phyloP scores from a whole-genome alignment of 805 yeast genomes.

The Metschnikowia lunata region DNA sequence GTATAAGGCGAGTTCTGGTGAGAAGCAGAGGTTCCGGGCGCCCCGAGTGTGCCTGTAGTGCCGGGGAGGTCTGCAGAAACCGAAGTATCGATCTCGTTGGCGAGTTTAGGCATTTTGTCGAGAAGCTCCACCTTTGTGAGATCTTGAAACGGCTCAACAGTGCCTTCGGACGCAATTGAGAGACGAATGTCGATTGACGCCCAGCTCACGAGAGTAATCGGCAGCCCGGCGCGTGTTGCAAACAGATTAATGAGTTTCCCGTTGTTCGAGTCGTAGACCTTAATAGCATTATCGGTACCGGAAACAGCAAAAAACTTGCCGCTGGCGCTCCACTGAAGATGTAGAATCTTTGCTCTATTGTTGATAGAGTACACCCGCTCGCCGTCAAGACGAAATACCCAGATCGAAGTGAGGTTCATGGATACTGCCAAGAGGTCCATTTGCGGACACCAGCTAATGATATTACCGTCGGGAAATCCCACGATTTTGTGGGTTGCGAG shows the following conservation, averaged over 20 bases:
- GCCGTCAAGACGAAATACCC: conserved; percentile 53
- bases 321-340: conserved; percentile 29
- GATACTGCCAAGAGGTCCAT: conserved; percentile 51
- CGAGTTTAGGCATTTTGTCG: conserved; percentile 33
- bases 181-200: conserved; percentile 6
- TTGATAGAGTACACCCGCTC: conserved; percentile 48
- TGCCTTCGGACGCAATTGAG: conserved; percentile 2
- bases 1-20: conserved; percentile 4
- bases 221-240: conserved; percentile 15
- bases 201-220: conserved; percentile 19
- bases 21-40: not conserved
- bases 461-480: conserved; percentile 34
- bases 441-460: conserved; percentile 47
- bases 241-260: conserved; percentile 37
- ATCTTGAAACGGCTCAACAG: conserved; percentile 14
- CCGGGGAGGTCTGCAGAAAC: not conserved
- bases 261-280: conserved; percentile 43
- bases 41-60: too few species aligned
- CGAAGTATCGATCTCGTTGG: conserved; percentile 11
- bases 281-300: conserved; percentile 40
- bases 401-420: conserved; percentile 44
- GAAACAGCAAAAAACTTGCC: conserved; percentile 42
- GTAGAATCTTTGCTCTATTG: conserved; percentile 29
- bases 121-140: conserved; percentile 27
- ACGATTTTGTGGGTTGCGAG: conserved; percentile 13